Percentiles rank a stretch among this genome's conserved stretches.
Conservation (phyloP, 768 basidiomycete species). For the Calocera cornea region DNA sequence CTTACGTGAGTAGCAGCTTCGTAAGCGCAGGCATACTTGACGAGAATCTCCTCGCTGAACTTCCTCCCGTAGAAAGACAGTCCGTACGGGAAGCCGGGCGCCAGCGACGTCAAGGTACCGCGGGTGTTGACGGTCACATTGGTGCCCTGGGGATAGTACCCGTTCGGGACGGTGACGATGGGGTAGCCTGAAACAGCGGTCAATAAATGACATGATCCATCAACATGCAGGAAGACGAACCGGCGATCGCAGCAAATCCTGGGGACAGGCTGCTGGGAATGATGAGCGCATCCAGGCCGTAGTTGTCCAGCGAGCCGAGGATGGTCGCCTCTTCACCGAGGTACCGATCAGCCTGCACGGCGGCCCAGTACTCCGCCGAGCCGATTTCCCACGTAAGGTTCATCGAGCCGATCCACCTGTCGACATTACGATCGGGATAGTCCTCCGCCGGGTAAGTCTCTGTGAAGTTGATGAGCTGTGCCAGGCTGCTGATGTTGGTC, state of each 20-base stretch:
- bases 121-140: neutral
- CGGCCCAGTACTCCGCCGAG: neutral
- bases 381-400: neutral
- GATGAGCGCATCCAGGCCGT: neutral
- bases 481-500: neutral
- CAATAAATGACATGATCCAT: neutral
- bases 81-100: neutral
- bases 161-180: neutral
- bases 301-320: neutral
- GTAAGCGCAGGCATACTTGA: neutral
- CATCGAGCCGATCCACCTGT: neutral
- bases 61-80: neutral
- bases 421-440: neutral
- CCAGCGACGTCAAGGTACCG: neutral
- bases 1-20: neutral
- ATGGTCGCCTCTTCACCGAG: neutral
- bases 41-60: neutral
- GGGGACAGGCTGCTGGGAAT: neutral
- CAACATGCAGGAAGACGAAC: neutral
- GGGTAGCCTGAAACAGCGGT: conserved; percentile 1
- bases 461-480: neutral
- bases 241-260: neutral
- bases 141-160: neutral
- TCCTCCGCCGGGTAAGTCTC: neutral
- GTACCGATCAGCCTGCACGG: neutral